A percentile compares a stretch with the other conserved stretches of the same genome.
Conservation (phyloP, 768 basidiomycete genomes). For the Rhodotorula toruloides region DNA sequence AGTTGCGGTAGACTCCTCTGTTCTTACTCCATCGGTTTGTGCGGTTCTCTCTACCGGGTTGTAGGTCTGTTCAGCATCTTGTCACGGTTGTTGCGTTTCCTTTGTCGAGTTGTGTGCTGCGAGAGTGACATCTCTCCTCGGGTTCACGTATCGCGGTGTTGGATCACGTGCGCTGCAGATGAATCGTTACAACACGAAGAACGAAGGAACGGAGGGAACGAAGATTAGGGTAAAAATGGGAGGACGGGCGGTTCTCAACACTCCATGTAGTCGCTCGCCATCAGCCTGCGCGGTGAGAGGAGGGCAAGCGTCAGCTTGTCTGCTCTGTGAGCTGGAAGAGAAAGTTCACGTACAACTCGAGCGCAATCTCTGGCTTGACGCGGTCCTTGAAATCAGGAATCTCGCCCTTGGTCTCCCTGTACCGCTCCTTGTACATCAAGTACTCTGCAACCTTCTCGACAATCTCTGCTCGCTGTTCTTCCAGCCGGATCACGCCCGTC, state of each 20-base stretch:
- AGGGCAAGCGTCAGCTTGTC: not conserved
- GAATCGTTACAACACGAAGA: no score
- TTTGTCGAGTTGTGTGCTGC: no score
- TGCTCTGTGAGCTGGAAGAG: not conserved
- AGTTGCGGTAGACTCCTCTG: conserved; percentile 57
- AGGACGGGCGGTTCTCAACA: no score
- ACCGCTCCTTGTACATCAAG: conserved; percentile 38
- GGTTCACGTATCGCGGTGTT: no score
- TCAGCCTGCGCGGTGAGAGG: conserved; percentile 6
- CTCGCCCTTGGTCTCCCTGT: conserved; percentile 22
- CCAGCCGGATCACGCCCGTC: conserved; percentile 15
- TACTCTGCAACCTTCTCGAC: conserved; percentile 38
- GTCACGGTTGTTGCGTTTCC: no score
- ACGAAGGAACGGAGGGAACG: no score
- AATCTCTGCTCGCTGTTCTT: conserved; percentile 31
- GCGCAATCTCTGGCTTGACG: conserved; percentile 35
- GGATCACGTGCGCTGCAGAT: no score
- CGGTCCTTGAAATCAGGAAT: conserved; percentile 37
- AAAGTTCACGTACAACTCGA: conserved; percentile 33
- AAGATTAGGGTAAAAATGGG: no score
- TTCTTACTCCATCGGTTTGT: no score
- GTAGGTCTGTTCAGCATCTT: no score
- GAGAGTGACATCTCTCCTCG: no score
- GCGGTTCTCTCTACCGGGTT: no score
- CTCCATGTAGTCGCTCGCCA: conserved; percentile 34